These are phyloP conservation scores for Hamigera avellanea DNA, from an alignment of 495 filamentous ascomycete species.

Conservation along the genomic window DNA sequence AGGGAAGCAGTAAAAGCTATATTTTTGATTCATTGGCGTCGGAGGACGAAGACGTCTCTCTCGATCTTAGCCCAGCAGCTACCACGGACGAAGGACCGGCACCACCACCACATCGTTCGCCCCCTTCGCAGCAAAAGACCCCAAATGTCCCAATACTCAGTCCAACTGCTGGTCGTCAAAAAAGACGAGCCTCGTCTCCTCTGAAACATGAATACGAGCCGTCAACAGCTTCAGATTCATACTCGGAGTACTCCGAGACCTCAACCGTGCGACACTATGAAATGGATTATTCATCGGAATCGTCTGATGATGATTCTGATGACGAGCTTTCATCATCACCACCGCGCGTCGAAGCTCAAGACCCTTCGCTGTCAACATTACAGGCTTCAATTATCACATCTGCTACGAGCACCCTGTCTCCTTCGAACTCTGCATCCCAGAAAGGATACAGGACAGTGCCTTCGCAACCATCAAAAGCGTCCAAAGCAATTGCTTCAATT, in stretches of 20 bases:
- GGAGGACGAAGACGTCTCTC: slow-evolving; percentile 24
- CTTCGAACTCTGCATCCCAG: slow-evolving; percentile 70
- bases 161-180: slow-evolving; percentile 29
- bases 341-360: slow-evolving; percentile 15
- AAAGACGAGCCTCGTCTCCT: slow-evolving; percentile 77
- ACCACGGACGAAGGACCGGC: slow-evolving; percentile 32
- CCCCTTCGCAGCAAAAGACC: slow-evolving; percentile 36
- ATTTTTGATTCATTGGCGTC: slow-evolving; percentile 14
- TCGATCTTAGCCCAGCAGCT: background rate
- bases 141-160: slow-evolving; percentile 39
- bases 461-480: slow-evolving; percentile 38
- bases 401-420: slow-evolving; percentile 44
- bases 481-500: slow-evolving; percentile 62
- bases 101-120: slow-evolving; percentile 39
- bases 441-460: slow-evolving; percentile 48
- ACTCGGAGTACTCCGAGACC: slow-evolving; percentile 37
- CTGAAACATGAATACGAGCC: slow-evolving; percentile 97
- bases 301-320: slow-evolving; percentile 42
- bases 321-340: slow-evolving; percentile 19
- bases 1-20: slow-evolving; percentile 26
- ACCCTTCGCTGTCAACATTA: slow-evolving; percentile 10
- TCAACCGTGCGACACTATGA: slow-evolving; percentile 40
- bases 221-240: slow-evolving; percentile 59
- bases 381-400: slow-evolving; percentile 24
- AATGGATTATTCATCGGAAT: slow-evolving; percentile 33